Percentiles rank a stretch among this genome's conserved stretches.
phyloP scores from a whole-genome alignment of 306 rosid species.

The Dalbergia cultrata region DNA sequence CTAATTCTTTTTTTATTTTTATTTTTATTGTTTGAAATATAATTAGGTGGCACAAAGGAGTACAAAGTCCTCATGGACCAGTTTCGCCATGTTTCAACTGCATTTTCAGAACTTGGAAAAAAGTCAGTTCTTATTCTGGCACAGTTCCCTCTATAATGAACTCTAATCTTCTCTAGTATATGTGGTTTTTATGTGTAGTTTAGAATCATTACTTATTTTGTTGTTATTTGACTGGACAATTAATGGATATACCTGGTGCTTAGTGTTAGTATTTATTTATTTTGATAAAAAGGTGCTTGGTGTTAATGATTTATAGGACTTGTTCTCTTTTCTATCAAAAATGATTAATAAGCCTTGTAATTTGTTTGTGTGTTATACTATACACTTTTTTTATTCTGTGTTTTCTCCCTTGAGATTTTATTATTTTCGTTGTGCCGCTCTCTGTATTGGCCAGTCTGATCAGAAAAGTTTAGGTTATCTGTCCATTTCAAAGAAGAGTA shows the following conservation, averaged over 20 bases:
- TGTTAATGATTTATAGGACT: constrained; percentile 14
- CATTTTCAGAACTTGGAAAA: constrained; percentile 85
- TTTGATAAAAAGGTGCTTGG: neutral
- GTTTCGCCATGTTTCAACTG: constrained; percentile 92
- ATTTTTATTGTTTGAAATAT: constrained; percentile 7
- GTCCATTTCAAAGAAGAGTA: constrained; percentile 12
- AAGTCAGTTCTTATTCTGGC: constrained; percentile 66
- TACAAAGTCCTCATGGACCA: constrained; percentile 98
- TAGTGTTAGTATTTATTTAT: neutral
- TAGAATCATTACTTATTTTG: neutral
- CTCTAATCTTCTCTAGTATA: neutral
- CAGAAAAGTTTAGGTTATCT: neutral
- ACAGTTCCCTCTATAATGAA: constrained; percentile 27
- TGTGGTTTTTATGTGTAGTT: constrained; percentile 2
- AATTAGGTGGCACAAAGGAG: constrained; percentile 90
- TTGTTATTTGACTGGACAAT: constrained; percentile 29
- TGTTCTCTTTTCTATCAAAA: neutral
- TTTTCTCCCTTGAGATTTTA: neutral
- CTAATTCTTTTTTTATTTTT: constrained; percentile 23
- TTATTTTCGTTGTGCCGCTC: neutral
- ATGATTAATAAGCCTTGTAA: neutral
- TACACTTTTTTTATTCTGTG: constrained; percentile 20
- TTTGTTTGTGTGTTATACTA: constrained; percentile 17
- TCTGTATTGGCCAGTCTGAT: neutral
- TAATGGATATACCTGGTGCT: constrained; percentile 27